Conservation (phyloP, 1,139 yeast genomes). For the Hyphopichia burtonii region DNA sequence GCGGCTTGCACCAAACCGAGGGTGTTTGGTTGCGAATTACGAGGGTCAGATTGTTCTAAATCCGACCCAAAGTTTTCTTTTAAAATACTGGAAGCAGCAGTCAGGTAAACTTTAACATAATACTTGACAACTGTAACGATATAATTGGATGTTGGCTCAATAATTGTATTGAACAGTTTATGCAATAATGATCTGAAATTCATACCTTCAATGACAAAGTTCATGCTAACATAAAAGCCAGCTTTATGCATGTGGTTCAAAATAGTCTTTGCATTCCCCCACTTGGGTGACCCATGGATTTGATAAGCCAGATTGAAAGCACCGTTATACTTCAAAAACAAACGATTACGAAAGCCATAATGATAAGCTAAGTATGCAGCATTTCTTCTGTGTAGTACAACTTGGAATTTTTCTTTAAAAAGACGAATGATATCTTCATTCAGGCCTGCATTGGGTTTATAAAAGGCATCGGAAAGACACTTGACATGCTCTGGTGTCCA, state of each 20-base stretch:
- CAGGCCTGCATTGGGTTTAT: conserved; percentile 5
- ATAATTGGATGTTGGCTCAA: conserved; percentile 1
- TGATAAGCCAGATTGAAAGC: background rate
- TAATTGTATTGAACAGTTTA: conserved; percentile 1
- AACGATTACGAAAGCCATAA: conserved; percentile 3
- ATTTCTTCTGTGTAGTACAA: background rate
- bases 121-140: background rate
- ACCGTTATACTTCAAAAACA: background rate
- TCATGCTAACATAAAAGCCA: background rate
- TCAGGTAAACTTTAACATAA: background rate
- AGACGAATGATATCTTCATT: conserved; percentile 7
- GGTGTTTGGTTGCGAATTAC: too few relatives aligned
- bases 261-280: background rate
- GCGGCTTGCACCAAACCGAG: too few relatives aligned
- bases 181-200: background rate
- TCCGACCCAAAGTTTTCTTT: background rate
- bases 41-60: background rate
- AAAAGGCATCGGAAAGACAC: conserved; percentile 9
- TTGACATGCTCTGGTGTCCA: conserved; percentile 12
- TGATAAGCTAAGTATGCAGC: background rate
- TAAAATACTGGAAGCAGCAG: background rate
- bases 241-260: background rate
- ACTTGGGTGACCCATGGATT: background rate
- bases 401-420: conserved; percentile 7
- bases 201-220: background rate